Conservation (phyloP, 441 rosid genomes). For the Gossypium aridum region DNA sequence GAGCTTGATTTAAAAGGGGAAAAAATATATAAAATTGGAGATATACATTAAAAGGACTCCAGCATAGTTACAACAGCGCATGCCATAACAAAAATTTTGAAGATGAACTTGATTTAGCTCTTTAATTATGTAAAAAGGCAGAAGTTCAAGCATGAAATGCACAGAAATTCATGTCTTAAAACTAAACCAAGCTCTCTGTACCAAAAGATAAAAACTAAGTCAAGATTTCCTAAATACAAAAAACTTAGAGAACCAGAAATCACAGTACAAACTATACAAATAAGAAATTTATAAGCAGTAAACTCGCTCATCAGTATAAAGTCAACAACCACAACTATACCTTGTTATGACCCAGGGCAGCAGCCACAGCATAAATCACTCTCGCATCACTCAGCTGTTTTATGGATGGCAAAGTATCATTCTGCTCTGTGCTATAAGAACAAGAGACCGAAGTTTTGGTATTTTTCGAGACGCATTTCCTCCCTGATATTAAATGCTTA, state of each 20-base stretch:
- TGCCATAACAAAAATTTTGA: neutral
- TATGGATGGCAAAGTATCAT: slow-evolving; percentile 25
- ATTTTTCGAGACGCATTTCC: slow-evolving; percentile 14
- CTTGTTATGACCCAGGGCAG: slow-evolving; percentile 91
- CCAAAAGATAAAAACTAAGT: neutral
- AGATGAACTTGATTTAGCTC: neutral
- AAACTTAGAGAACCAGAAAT: neutral
- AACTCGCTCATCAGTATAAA: neutral
- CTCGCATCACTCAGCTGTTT: slow-evolving; percentile 42
- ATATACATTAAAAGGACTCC: neutral
- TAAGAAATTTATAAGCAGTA: neutral
- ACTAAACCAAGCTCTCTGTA: neutral
- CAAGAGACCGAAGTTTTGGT: slow-evolving; percentile 28
- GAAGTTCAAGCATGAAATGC: neutral
- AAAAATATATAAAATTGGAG: neutral
- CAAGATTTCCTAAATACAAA: neutral
- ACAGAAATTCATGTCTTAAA: neutral
- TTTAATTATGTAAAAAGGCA: neutral
- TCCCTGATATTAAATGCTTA: slow-evolving; percentile 12
- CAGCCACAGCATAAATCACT: slow-evolving; percentile 64
- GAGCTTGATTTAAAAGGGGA: neutral
- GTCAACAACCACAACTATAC: slow-evolving; percentile 19
- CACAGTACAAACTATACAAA: neutral
- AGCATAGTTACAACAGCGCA: neutral
- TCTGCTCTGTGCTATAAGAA: slow-evolving; percentile 30